Base-by-base conservation (phyloP, 306 rosid genomes). In the Nissolia schottii region DNA sequence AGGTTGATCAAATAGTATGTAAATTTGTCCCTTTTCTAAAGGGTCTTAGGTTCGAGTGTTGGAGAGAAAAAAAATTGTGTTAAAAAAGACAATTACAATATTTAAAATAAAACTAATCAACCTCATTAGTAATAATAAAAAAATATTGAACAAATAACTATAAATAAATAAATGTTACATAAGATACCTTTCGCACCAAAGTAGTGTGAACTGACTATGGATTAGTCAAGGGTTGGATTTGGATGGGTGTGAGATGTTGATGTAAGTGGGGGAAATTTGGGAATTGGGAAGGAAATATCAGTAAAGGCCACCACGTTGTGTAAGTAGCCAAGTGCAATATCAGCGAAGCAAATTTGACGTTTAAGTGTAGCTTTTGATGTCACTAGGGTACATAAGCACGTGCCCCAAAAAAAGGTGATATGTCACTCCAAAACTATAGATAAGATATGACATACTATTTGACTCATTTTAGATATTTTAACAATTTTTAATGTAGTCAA, bases 261-360 rank as follows among this genome's bases (percentile, higher is more conserved):
- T 14, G 62, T 2, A 53, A 0, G 54, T 27, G 60, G 27, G 60
- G 20, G 29, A 56, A 67, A 67, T 20, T 46, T 8, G 48, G n/a
- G 55, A 29, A 69, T 40, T 51, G 34, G 38, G 41, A 40, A 53
- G 16, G 64, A 81, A 81, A n/a, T n/a, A n/a, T n/a, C n/a, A n/a
- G n/a, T 65, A 31, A 48, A 37, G 85, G 80, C 86, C 13, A 64
- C 73, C 77, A 41, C 18, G 77, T 59, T 74, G 56, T 12, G 66
- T 0, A 43, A 75, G n/a, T n/a, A n/a, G n/a, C n/a, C n/a, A n/a
- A n/a, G 55, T 35, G 70, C 40, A 45, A 75, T 28, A 20, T 60
- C 3, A 5, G 23, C 3, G 27, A 55, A 23, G 35, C 35, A 41
- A 49, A 45, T 11, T 68, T 54, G 41, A 67, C 46, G 28, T 5